These are phyloP conservation scores for Oxytropis ochrocephala DNA, from an alignment of 306 rosid species.

Conservation along the genomic window DNA sequence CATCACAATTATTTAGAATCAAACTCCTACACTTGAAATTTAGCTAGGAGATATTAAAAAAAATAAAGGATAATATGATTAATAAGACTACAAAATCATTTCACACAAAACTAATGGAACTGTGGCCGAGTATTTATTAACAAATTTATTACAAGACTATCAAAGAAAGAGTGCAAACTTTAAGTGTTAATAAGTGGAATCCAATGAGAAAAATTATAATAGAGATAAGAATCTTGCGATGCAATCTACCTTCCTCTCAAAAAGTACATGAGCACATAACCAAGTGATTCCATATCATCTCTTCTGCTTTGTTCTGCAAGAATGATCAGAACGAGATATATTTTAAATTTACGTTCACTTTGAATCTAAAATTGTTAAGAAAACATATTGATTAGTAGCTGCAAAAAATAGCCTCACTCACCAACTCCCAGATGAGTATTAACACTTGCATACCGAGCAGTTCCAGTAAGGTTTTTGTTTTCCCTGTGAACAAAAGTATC, in stretches of 20 bases:
- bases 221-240: neutral
- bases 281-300: conserved; percentile 98
- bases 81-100: too few relatives aligned
- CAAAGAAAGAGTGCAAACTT: too few relatives aligned
- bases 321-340: conserved; percentile 12
- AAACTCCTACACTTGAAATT: too few relatives aligned
- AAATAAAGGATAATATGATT: too few relatives aligned
- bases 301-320: conserved; percentile 97
- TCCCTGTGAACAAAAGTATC: conserved; percentile 45
- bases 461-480: conserved; percentile 99
- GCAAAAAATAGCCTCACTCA: conserved; percentile 32
- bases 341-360: neutral
- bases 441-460: conserved; percentile 99
- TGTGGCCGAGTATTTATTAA: too few relatives aligned
- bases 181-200: too few relatives aligned
- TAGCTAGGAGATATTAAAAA: too few relatives aligned
- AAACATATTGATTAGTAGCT: conserved; percentile 14
- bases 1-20: too few relatives aligned
- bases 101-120: too few relatives aligned
- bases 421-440: conserved; percentile 99
- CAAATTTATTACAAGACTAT: too few relatives aligned
- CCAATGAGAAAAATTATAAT: neutral
- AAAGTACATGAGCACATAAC: conserved; percentile 94
- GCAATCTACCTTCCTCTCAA: conserved; percentile 86
- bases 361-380: neutral